Base-by-base conservation (phyloP, 2,329 filamentous ascomycete genomes). In the Epichloe glyceriae region DNA sequence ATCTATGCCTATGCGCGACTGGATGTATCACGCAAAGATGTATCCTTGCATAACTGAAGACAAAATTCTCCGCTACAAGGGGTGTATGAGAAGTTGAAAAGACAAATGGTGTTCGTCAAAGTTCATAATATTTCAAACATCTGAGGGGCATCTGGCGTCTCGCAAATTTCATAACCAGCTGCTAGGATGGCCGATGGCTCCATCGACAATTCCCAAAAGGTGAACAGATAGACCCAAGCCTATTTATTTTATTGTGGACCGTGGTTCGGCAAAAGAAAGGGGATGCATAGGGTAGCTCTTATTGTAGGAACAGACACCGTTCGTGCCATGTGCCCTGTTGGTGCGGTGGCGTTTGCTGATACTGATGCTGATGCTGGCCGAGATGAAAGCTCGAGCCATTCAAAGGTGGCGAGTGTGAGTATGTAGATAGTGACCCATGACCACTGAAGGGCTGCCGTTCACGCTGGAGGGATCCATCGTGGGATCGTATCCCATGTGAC, bases 401-500 rank as follows among this genome's bases (percentile, higher is more conserved):
- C 43, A 60, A 53, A 42, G 65, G 64, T 35, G 67, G 65, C 34
- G 66, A 67, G 46, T 62, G 61, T 19, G 61, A 58, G 53, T 65
- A 69, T 8, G 62, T 63, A 34, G 66, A 67, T 30, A 59, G 52
- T 4, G 65, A 64, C 40, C 64, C 67, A 42, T 67, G 65, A 5
- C 63, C 66, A 45, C 63, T 64, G 42, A 65, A 69, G 4, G 64
- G 52, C 65, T 67, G n/a, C 59, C 62, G 49, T 64, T 61, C 12
- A 59, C 60, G 44, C 62, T 66, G 33, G 61, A 60, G n/a, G 62
- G 58, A 37, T 61, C 59, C 50, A 66, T 58, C 47, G 65, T 62
- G 35, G 58, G 54, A 10, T 64, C 63, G 49, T 65, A 67, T 14
- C 53, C 56, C 55, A 67, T 37, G 20, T 47, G 46, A 5, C 33